Conservation (phyloP, 257 asterid genomes). For the Dorcoceras hygrometricum region DNA sequence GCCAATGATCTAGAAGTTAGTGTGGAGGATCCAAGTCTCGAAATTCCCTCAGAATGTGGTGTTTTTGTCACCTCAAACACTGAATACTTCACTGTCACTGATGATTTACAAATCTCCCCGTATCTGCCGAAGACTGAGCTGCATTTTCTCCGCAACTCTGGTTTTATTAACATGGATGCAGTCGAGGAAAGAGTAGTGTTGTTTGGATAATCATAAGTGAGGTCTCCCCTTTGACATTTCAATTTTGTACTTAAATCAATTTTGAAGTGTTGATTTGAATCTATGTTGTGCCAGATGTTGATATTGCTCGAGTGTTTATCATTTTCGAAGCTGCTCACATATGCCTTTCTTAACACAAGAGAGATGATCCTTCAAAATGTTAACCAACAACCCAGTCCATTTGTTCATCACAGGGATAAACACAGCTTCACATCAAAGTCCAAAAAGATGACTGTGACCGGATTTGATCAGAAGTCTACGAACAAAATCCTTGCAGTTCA, state of each 20-base stretch:
- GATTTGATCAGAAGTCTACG: background rate
- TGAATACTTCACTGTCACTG: background rate
- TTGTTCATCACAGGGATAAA: too few species aligned
- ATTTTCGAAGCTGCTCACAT: background rate
- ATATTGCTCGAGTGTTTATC: background rate
- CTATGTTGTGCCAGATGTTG: background rate
- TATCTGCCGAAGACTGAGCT: background rate
- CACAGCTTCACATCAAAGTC: too few species aligned
- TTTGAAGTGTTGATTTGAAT: background rate
- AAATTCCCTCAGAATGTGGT: background rate
- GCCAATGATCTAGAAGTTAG: background rate
- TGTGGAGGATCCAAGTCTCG: background rate
- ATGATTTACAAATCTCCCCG: background rate
- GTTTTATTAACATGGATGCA: too few species aligned
- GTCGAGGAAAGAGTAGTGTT: background rate
- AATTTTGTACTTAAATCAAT: too few species aligned
- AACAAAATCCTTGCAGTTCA: background rate
- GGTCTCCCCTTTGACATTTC: background rate
- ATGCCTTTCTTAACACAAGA: too few species aligned
- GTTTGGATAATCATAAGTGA: background rate
- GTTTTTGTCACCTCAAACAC: background rate
- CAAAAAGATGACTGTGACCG: background rate
- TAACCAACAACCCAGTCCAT: too few species aligned
- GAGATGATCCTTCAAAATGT: too few species aligned
- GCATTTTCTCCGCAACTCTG: background rate